Evolutionary conservation across 2,329 filamentous ascomycete genomes (phyloP), one percentile per base, ranked within the genome.

Genomic region (Penicillium sp.): DNA sequence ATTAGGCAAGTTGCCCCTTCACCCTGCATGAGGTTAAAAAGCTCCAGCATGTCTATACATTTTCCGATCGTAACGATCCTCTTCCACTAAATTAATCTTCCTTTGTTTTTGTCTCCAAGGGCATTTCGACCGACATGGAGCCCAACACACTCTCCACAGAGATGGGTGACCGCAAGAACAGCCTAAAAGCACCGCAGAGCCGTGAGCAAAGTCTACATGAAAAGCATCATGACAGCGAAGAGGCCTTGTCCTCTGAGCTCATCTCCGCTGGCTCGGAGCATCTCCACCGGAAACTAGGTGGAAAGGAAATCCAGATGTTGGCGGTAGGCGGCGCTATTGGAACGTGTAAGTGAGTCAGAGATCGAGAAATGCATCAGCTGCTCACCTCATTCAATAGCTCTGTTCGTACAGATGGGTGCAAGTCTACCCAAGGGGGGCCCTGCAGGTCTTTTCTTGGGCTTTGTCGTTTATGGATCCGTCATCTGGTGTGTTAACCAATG

Each of bases 321-420:
- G 69, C 69, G 0, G 64, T 71, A 11, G 68, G 68, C 7, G 68
- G 68, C 20, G 67, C 68, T 18, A 71, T 70, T 51, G 68, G 68
- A 39, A 69, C 67, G 18, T 68, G 67, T 68, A 61, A 46, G 63
- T 54, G 41, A 44, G 28, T 24, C 27, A 28, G 5, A 33, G 16
- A 11, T 18, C 16, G 20, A 31, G 2, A 18, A 24, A 35, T 18
- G 24, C 27, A 44, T 5, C 25, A 24, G 30, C 8, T 6, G 22
- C 42, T 50, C 8, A 53, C 25, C 39, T 33, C 6, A 3, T n/a
- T 44, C 5, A 13, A 25, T 45, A 62, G 61, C 63, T n/a, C 47
- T 65, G 2, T 65, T 61, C 36, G 62, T 65, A 13, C 60, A 62
- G 45, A 73, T 73, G 61, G 70, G 69, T 6, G 63, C 65, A 11